Conservation (phyloP, 768 basidiomycete species). For the Tubosaeta sp. region DNA sequence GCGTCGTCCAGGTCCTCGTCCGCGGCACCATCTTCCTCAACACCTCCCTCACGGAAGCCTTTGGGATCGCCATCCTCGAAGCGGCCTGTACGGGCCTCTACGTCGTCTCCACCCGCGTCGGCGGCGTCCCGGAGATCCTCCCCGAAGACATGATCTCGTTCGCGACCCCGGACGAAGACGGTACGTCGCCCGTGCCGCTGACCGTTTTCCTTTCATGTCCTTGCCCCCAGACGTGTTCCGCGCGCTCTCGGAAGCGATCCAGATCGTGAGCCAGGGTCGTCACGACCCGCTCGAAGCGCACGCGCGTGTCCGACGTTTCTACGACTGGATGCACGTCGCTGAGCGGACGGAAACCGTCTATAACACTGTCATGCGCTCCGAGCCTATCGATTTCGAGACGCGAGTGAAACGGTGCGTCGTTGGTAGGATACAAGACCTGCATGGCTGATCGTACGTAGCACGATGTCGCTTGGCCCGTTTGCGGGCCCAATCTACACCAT, state of each 20-base stretch:
- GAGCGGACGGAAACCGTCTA: constrained; percentile 84
- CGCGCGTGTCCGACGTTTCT: constrained; percentile 73
- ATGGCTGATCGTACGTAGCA: constrained; percentile 38
- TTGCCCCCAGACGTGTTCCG: constrained; percentile 66
- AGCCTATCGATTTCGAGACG: constrained; percentile 69
- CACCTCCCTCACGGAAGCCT: constrained; percentile 93
- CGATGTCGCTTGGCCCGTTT: constrained; percentile 71
- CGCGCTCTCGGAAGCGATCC: constrained; percentile 77
- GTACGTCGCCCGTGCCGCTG: constrained; percentile 40
- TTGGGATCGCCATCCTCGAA: constrained; percentile 96
- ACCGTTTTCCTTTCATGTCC: not conserved
- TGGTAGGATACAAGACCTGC: not conserved
- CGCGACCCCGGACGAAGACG: constrained; percentile 90
- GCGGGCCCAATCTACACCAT: constrained; percentile 85
- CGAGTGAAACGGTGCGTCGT: constrained; percentile 64
- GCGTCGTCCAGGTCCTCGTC: constrained; percentile 59
- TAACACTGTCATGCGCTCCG: constrained; percentile 53
- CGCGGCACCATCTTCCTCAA: constrained; percentile 92
- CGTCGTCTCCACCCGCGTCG: constrained; percentile 90
- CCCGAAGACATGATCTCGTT: constrained; percentile 95
- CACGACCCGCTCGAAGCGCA: constrained; percentile 80
- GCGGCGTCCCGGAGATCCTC: constrained; percentile 92
- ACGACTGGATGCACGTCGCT: constrained; percentile 81
- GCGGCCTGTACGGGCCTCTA: constrained; percentile 94
- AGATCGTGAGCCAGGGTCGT: constrained; percentile 56